Base-by-base conservation (phyloP, 768 basidiomycete genomes). In the Pulveroboletus ravenelii region DNA sequence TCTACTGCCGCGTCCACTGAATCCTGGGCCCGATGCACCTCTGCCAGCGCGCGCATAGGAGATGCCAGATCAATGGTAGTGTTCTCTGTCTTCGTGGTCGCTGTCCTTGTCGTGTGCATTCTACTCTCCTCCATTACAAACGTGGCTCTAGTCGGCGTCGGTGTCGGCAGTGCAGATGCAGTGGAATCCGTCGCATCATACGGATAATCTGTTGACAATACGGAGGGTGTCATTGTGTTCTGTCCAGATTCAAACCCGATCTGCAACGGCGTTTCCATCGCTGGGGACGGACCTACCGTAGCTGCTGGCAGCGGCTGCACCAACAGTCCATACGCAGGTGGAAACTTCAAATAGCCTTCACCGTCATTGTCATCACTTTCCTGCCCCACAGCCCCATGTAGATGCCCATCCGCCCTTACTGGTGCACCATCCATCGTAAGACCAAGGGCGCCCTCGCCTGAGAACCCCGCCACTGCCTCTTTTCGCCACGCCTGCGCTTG, bases 21-120 rank as follows among this genome's bases (percentile, higher is more conserved):
- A 20, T 63, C 63, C 47, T 63, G 62, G 10, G 45, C 63, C 6
- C n/a, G 50, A 27, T 55, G 63, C 9, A 65, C 39, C 27, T 62
- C 53, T 14, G 17, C 39, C 37, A 63, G 57, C 5, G 52, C 61
- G 18, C 38, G 29, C 37, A 58, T 49, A 14, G 56, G 48, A 27
- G 3, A n/a, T n/a, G 44, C 9, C 6, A 9, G 10, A 5, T 47
- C 20, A 14, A 10, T 41, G 15, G n/a, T 14, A 6, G 10, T 17
- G n/a, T 3, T 6, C 14, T 30, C 47, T 6, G 42, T 51, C n/a
- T 32, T 32, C 13, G 14, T 23, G n/a, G 32, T 51, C 44, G 15
- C 46, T 6, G 5, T 25, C 14, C 10, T 15, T 2, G 31, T 35
- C 20, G 6, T 32, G 25, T 4, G 25, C 43, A 12, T 18, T 13